These are phyloP conservation scores for Lupinus albus DNA, from an alignment of 306 rosid species.

Conservation along the genomic window DNA sequence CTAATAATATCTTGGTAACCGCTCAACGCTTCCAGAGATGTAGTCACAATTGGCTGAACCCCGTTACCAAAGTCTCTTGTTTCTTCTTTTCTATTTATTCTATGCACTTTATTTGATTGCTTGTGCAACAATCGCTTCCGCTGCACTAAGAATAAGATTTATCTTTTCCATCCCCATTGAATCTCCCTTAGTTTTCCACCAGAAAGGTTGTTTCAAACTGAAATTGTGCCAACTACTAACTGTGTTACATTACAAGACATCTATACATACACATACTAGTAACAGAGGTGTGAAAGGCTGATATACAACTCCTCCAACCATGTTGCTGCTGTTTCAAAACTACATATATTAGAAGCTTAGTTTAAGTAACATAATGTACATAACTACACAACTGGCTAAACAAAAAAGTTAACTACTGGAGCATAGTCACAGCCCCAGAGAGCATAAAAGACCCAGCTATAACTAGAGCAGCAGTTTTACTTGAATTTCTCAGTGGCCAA, in stretches of 20 bases:
- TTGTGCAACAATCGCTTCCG: too few relatives aligned
- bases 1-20: too few relatives aligned
- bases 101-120: too few relatives aligned
- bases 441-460: conserved; percentile 27
- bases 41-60: too few relatives aligned
- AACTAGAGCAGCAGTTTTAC: conserved; percentile 16
- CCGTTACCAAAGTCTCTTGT: too few relatives aligned
- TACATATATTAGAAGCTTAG: conserved; percentile 23
- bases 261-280: conserved; percentile 17
- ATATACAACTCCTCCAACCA: conserved; percentile 20
- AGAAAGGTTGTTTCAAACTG: not conserved
- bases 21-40: too few relatives aligned
- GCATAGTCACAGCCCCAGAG: conserved; percentile 21
- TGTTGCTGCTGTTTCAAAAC: conserved; percentile 39
- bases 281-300: conserved; percentile 5
- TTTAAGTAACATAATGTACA: not conserved
- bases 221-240: conserved; percentile 8
- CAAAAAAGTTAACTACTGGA: conserved; percentile 1
- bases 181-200: not conserved
- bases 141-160: too few relatives aligned
- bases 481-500: conserved; percentile 3
- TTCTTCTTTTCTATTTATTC: too few relatives aligned
- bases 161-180: not conserved
- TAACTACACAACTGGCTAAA: conserved; percentile 4
- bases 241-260: not conserved